phyloP scores from a whole-genome alignment of 2,329 filamentous ascomycete genomes.

The Aspergillus carbonarius region DNA sequence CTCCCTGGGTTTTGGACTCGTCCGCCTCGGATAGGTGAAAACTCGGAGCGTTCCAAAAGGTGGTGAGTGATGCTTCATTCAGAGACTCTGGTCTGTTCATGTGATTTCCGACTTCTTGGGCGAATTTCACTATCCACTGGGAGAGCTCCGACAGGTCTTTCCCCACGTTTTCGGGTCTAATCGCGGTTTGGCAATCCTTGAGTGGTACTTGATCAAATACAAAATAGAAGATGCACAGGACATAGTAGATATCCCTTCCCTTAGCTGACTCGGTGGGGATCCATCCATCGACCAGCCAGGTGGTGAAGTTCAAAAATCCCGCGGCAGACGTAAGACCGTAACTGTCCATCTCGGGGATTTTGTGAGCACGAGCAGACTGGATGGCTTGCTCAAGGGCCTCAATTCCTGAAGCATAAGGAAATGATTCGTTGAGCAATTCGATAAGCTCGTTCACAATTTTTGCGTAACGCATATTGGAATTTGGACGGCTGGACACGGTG shows the following conservation, averaged over 20 bases:
- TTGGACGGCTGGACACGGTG: background rate
- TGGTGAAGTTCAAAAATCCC: conserved; percentile 15
- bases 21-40: conserved; percentile 31
- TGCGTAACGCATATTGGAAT: background rate
- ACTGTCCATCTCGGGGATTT: background rate
- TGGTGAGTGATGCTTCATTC: conserved; percentile 13
- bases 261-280: conserved; percentile 36
- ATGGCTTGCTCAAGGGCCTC: background rate
- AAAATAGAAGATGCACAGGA: conserved; percentile 44
- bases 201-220: conserved; percentile 39
- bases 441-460: background rate
- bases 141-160: conserved; percentile 36
- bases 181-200: conserved; percentile 24
- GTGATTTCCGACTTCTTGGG: conserved; percentile 36
- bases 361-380: background rate
- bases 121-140: conserved; percentile 42
- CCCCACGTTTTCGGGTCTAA: conserved; percentile 29
- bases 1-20: conserved; percentile 20
- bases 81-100: conserved; percentile 37
- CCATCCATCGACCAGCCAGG: conserved; percentile 32
- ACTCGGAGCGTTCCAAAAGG: conserved; percentile 14
- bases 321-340: background rate
- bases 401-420: background rate
- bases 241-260: conserved; percentile 39
- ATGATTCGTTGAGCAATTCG: background rate